phyloP scores from a whole-genome alignment of 495 filamentous ascomycete genomes.

The Halenospora varia region DNA sequence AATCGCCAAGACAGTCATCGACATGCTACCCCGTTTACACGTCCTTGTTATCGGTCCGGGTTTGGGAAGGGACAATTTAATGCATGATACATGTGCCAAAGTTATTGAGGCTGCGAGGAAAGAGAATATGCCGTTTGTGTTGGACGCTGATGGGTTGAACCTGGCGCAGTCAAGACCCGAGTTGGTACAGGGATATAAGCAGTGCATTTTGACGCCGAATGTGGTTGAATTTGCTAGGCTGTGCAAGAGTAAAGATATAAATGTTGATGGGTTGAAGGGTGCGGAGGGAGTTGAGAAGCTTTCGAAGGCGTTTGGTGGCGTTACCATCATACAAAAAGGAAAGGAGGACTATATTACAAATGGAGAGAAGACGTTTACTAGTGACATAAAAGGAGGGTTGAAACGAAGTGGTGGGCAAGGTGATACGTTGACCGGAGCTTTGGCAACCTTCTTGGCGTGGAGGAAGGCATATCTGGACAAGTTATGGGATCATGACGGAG shows the following conservation, averaged over 20 bases:
- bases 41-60: constrained; percentile 94
- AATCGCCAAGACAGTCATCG: constrained; percentile 68
- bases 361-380: constrained; percentile 66
- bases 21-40: constrained; percentile 80
- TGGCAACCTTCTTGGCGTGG: constrained; percentile 87
- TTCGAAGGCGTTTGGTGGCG: constrained; percentile 74
- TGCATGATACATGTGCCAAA: constrained; percentile 78
- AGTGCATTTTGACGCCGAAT: constrained; percentile 92
- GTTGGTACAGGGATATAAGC: constrained; percentile 71
- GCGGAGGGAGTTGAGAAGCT: constrained; percentile 50
- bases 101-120: constrained; percentile 79
- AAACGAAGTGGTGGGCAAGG: constrained; percentile 95
- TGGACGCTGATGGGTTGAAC: constrained; percentile 88
- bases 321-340: constrained; percentile 90
- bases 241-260: constrained; percentile 64
- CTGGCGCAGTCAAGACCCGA: constrained; percentile 72
- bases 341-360: constrained; percentile 80
- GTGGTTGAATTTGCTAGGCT: constrained; percentile 87
- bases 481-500: constrained; percentile 71
- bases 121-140: constrained; percentile 70
- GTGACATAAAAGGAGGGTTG: constrained; percentile 71
- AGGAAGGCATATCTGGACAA: constrained; percentile 77
- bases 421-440: constrained; percentile 86
- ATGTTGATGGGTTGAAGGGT: constrained; percentile 38
- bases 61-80: constrained; percentile 81